Conservation (phyloP, 2,329 filamentous ascomycete species). For the Fusarium acutatum region DNA sequence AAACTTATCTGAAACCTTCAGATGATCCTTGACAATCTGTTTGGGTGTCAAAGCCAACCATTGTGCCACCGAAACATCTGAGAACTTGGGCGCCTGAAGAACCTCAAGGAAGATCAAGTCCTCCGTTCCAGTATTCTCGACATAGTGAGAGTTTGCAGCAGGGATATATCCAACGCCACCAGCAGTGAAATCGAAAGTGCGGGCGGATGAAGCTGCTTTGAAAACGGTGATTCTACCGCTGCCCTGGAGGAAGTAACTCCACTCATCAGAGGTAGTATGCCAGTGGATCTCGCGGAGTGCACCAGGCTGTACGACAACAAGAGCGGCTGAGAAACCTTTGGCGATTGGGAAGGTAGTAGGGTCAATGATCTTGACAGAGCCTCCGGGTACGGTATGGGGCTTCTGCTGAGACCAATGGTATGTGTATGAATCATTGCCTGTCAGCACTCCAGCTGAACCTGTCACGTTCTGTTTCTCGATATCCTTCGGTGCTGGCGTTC, state of each 20-base stretch:
- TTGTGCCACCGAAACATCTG: constrained; percentile 7
- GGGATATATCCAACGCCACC: constrained; percentile 9
- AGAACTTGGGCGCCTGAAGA: constrained; percentile 7
- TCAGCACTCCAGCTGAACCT: neutral
- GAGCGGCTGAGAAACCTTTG: neutral
- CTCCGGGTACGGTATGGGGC: constrained; percentile 7
- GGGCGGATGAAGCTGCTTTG: neutral
- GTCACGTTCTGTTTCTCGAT: constrained; percentile 7
- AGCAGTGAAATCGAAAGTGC: constrained; percentile 7
- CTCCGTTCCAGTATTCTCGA: constrained; percentile 5
- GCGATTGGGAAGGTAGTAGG: constrained; percentile 4
- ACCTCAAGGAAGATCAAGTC: constrained; percentile 17
- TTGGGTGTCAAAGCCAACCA: constrained; percentile 9
- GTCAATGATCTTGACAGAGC: constrained; percentile 7
- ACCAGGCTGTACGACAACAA: constrained; percentile 1
- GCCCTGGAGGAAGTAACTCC: constrained; percentile 15
- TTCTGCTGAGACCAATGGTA: constrained; percentile 20
- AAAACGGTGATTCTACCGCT: constrained; percentile 2
- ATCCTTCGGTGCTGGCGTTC: constrained; percentile 3
- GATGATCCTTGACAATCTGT: constrained; percentile 12
- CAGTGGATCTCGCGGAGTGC: constrained; percentile 11
- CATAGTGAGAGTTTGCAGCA: constrained; percentile 9
- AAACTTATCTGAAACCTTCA: constrained; percentile 9
- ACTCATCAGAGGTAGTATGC: constrained; percentile 13
- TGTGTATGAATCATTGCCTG: constrained; percentile 2